Base-by-base conservation (phyloP, 2,329 filamentous ascomycete genomes). In the Xylaria digitata region DNA sequence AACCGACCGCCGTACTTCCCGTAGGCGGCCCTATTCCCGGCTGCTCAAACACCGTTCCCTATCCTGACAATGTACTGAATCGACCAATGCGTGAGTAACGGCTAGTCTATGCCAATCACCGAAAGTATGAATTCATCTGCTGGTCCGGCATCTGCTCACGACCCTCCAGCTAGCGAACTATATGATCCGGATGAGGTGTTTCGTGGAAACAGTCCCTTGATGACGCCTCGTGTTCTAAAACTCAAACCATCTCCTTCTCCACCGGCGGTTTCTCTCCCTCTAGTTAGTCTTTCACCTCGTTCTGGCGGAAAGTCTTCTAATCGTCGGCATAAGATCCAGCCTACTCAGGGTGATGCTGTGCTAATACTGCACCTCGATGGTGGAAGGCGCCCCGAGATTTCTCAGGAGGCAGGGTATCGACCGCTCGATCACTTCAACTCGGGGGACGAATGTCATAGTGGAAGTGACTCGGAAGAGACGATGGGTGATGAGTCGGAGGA, bases 381-480 rank as follows among this genome's bases (percentile, higher is more conserved):
- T 75, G 87, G 89, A 74, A 88, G 88, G 75, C 83, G 83, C 71
- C 88, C 86, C 57, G 89, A 93, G 57, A 86, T 93, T 74, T 89
- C 89, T 65, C 80, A 80, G 70, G 76, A 80, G 74, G 90, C 87
- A 64, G 85, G 84, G 69, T 80, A 81, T 68, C 77, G 83, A 70
- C 83, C 86, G 23, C 80, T 92, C 54, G 82, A 84, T 23, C 80
- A 79, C 1, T 82, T 81, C 63, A 76, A 79, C 61, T 79, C 81
- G 15, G 26, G 26, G 26, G 80, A 82, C 52, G 80, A 82, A 68
- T 81, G 82, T 68, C 79, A 79, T 49, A 76, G 77, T 69, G 64
- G 72, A 70, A 66, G 74, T 69, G 73, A 75, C 52, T 70, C 69
- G 42, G 74, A 75, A 57, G 73, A 67, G 61, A 71, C 72, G 53